These are phyloP conservation scores for Orbilia quercus DNA, from an alignment of 2,329 filamentous ascomycete genomes.

Conservation along the genomic window DNA sequence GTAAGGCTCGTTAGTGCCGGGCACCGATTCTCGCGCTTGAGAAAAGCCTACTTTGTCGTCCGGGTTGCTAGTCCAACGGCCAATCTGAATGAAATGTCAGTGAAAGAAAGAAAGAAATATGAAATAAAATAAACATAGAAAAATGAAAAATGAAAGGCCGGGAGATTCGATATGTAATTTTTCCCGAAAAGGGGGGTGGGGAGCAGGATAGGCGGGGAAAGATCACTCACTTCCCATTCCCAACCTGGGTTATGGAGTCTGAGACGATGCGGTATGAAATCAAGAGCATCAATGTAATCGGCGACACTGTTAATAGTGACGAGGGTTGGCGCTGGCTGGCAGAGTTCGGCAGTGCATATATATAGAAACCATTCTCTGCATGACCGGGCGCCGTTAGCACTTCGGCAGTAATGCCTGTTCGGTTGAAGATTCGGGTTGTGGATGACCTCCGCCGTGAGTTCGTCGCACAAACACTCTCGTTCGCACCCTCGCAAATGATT, in stretches of 20 bases:
- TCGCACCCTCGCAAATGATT: too few relatives aligned
- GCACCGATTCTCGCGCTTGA: not conserved
- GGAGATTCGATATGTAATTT: too few relatives aligned
- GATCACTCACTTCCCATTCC: not conserved
- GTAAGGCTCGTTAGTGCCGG: conserved; percentile 4
- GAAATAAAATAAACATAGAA: too few relatives aligned
- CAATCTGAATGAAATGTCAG: too few relatives aligned
- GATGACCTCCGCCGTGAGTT: not conserved
- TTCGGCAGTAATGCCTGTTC: not conserved
- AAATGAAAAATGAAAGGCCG: too few relatives aligned
- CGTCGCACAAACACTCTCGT: too few relatives aligned
- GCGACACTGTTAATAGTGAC: not conserved
- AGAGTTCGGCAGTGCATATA: not conserved
- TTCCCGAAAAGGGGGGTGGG: too few relatives aligned
- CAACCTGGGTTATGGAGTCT: not conserved
- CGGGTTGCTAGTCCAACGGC: not conserved
- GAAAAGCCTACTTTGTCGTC: not conserved
- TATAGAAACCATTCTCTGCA: not conserved
- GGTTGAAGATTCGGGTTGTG: not conserved
- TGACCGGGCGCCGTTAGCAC: not conserved
- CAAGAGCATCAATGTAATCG: not conserved
- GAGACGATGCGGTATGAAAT: not conserved
- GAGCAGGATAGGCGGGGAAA: too few relatives aligned
- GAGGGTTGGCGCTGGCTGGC: conserved; percentile 2
- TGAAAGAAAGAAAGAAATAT: not conserved